A percentile compares a stretch with the other conserved stretches of the same genome.
Conservation (phyloP, 2,329 filamentous ascomycete genomes). For the Penicillium sp. region DNA sequence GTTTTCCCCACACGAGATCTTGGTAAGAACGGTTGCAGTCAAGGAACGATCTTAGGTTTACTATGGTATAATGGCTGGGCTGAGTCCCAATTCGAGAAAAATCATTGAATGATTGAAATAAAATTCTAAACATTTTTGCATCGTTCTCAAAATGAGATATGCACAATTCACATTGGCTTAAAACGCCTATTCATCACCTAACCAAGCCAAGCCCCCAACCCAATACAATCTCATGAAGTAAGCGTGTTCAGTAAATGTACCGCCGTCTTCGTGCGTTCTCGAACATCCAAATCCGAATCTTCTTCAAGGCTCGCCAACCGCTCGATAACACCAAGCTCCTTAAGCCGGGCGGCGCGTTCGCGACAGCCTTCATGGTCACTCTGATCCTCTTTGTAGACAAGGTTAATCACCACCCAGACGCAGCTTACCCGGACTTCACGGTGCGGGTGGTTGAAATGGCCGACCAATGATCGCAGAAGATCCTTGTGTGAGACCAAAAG, state of each 20-base stretch:
- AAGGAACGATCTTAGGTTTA: too few relatives aligned
- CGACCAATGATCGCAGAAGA: constrained; percentile 72
- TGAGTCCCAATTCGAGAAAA: constrained; percentile 8
- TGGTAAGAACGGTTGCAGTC: constrained; percentile 4
- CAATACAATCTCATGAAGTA: constrained; percentile 1
- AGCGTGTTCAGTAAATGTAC: constrained; percentile 66
- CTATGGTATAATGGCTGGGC: too few relatives aligned
- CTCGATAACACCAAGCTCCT: constrained; percentile 70
- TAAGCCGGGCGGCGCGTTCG: constrained; percentile 70
- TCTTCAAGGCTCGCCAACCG: constrained; percentile 66
- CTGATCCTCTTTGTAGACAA: constrained; percentile 80
- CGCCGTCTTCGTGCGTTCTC: constrained; percentile 81
- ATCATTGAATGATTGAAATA: background rate
- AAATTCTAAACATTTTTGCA: constrained; percentile 5
- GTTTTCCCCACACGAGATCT: constrained; percentile 6
- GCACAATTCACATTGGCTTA: background rate
- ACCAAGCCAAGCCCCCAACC: background rate
- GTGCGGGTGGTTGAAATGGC: constrained; percentile 74
- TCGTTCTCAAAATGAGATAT: constrained; percentile 8
- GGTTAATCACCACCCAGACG: constrained; percentile 83
- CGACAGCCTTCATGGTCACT: constrained; percentile 68
- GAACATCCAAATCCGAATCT: constrained; percentile 79
- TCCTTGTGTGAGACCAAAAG: constrained; percentile 76
- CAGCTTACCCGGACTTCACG: constrained; percentile 76
- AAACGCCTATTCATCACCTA: background rate